Evolutionary conservation across 495 filamentous ascomycete genomes (phyloP).

Genomic region (Podospora didyma): DNA sequence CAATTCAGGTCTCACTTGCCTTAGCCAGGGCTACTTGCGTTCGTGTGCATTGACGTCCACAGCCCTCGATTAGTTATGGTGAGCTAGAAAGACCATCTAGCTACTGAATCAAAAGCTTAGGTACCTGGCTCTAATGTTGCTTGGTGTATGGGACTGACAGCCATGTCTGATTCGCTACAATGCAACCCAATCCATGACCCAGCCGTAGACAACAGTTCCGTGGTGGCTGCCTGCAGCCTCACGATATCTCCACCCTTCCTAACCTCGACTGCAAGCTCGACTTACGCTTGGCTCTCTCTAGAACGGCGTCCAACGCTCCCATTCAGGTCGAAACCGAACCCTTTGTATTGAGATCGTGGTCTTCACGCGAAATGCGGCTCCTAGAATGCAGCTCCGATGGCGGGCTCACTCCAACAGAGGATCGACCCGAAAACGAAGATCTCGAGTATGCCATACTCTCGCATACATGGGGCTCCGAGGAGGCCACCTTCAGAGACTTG

Average conservation of each 20-base stretch:
- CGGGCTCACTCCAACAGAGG: background rate
- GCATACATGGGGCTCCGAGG: conserved; percentile 3
- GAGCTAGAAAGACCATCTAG: too few species aligned
- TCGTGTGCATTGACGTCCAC: too few species aligned
- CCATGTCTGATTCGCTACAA: too few species aligned
- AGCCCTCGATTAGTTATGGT: too few species aligned
- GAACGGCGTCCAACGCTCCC: background rate
- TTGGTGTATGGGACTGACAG: too few species aligned
- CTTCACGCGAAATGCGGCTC: background rate
- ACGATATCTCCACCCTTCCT: background rate
- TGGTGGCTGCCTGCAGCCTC: background rate
- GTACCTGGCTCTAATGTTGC: too few species aligned
- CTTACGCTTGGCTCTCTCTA: background rate
- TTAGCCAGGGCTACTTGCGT: too few species aligned
- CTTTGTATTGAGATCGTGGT: background rate
- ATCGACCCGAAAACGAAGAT: background rate
- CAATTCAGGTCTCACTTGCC: too few species aligned
- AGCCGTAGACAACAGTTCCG: too few species aligned
- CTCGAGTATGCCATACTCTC: conserved; percentile 5
- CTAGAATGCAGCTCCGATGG: background rate
- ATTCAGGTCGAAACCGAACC: background rate
- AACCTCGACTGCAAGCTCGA: background rate
- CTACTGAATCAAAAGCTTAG: too few species aligned
- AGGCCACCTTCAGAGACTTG: background rate
- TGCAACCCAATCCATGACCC: too few species aligned